Conservation (phyloP, 2,329 filamentous ascomycete species). For the Aspergillus pseudoterreus region DNA sequence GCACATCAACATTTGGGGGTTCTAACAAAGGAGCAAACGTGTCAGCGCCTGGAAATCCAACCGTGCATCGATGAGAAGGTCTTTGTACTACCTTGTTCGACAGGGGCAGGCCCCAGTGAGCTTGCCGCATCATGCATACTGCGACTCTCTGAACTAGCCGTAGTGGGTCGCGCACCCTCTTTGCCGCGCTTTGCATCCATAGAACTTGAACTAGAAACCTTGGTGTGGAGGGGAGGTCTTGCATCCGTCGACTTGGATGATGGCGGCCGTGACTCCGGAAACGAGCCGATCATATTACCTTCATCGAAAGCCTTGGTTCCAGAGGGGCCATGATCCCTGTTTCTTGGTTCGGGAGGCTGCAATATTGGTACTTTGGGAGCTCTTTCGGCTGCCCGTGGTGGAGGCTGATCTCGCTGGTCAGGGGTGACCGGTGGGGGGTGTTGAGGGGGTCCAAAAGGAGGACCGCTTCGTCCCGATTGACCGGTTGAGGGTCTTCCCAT, state of each 20-base stretch:
- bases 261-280: slow-evolving; percentile 21
- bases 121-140: slow-evolving; percentile 19
- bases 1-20: slow-evolving; percentile 16
- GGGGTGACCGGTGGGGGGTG: slow-evolving; percentile 21
- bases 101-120: slow-evolving; percentile 26
- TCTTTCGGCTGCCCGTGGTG: slow-evolving; percentile 21
- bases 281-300: slow-evolving; percentile 14
- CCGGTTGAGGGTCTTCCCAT: slow-evolving; percentile 35
- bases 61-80: slow-evolving; percentile 32
- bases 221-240: slow-evolving; percentile 17
- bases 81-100: slow-evolving; percentile 27
- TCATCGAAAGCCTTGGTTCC: slow-evolving; percentile 12
- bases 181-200: slow-evolving; percentile 19
- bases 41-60: slow-evolving; percentile 30
- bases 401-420: slow-evolving; percentile 21
- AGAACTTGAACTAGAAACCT: slow-evolving; percentile 15
- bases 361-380: slow-evolving; percentile 11
- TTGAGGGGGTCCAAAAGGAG: slow-evolving; percentile 25
- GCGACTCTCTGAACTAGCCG: slow-evolving; percentile 25
- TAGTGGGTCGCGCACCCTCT: slow-evolving; percentile 28
- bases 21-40: slow-evolving; percentile 14
- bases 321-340: slow-evolving; percentile 11
- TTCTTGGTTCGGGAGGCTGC: slow-evolving; percentile 20
- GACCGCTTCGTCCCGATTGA: slow-evolving; percentile 30
- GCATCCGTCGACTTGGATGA: slow-evolving; percentile 22